phyloP scores from a whole-genome alignment of 2,329 filamentous ascomycete species.

The Colletotrichum aenigma region DNA sequence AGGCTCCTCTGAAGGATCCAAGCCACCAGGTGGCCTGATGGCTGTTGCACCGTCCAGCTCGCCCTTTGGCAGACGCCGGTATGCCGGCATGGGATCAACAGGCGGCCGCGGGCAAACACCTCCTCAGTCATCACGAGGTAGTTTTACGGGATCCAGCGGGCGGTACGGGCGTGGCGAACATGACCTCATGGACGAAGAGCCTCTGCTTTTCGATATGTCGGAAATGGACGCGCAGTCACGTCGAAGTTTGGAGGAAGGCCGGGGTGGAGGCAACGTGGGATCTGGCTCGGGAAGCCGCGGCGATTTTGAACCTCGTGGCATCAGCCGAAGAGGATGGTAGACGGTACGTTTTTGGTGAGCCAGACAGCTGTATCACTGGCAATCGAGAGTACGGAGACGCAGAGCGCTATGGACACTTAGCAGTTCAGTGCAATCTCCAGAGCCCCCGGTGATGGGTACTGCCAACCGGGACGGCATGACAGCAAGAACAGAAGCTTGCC shows the following conservation, averaged over 20 bases:
- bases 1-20: constrained; percentile 46
- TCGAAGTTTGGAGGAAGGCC: constrained; percentile 62
- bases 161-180: constrained; percentile 46
- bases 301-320: constrained; percentile 42
- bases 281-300: constrained; percentile 36
- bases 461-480: not conserved
- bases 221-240: constrained; percentile 67
- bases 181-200: constrained; percentile 67
- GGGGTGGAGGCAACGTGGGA: constrained; percentile 42
- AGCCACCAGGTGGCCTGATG: constrained; percentile 50
- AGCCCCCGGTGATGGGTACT: not conserved
- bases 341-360: not conserved
- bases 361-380: not conserved
- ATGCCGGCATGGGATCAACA: constrained; percentile 41
- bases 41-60: constrained; percentile 44
- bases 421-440: not conserved
- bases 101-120: constrained; percentile 45
- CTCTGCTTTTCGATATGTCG: constrained; percentile 74
- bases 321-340: constrained; percentile 41
- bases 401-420: not conserved
- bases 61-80: constrained; percentile 51
- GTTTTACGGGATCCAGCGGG: constrained; percentile 44
- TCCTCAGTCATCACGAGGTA: constrained; percentile 49
- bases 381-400: not conserved
- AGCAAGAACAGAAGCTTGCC: not conserved